These are phyloP conservation scores for Eutrema salsugineum DNA, from an alignment of 441 rosid species.

Conservation along the genomic window DNA sequence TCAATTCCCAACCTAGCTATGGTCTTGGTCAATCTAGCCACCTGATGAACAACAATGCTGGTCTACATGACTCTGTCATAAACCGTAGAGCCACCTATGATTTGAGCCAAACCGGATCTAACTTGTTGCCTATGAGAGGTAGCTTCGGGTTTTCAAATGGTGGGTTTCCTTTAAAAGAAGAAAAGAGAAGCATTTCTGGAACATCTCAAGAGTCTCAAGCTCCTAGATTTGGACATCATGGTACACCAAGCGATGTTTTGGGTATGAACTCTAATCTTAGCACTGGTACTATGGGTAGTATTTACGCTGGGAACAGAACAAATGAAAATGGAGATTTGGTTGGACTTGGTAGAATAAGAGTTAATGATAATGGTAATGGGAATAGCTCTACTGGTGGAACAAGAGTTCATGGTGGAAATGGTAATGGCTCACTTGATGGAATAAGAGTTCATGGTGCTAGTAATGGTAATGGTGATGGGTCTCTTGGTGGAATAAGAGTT, in stretches of 20 bases:
- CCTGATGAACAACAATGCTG: not conserved
- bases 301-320: not conserved
- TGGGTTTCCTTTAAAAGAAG: not conserved
- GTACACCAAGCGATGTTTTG: not conserved
- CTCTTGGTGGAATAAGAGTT: not conserved
- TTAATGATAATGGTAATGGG: not conserved
- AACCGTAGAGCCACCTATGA: not conserved
- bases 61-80: not conserved
- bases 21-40: not conserved
- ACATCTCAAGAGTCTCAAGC: slow-evolving; percentile 2
- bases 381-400: not conserved
- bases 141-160: not conserved
- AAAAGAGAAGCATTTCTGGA: not conserved
- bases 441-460: not conserved
- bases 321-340: not conserved
- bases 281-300: not conserved
- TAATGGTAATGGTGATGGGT: not conserved
- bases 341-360: not conserved
- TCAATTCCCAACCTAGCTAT: not conserved
- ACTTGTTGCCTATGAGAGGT: not conserved
- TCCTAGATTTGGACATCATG: not conserved
- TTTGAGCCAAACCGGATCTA: not conserved
- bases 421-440: not conserved
- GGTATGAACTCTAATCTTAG: not conserved
- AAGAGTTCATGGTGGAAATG: not conserved